Evolutionary conservation across 2,329 filamentous ascomycete genomes (phyloP), one percentile per base, ranked within the genome.

Genomic region (Juglanconis sp.): DNA sequence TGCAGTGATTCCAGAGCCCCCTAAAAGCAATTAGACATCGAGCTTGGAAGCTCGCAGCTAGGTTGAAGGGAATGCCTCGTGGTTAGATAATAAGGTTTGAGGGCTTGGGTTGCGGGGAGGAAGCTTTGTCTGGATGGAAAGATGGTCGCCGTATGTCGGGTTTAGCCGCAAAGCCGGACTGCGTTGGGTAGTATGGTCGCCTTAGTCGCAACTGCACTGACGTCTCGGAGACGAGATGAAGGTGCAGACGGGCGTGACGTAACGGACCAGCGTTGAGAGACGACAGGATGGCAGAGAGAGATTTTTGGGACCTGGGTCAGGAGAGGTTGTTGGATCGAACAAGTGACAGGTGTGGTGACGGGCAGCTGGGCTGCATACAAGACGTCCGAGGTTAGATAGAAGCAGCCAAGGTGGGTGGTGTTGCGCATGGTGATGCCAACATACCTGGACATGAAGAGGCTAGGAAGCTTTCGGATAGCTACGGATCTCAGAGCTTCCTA

Each of bases 101-200:
- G 48, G 42, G 53, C 53, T 62, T 36, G 49, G 50, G 31, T 5
- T 17, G 40, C 52, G 44, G 48, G 51, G 53, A 59, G 57, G 57
- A 51, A 57, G 55, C 52, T 56, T 56, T 17, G 56, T 49, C 30
- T 42, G 13, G 51, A 30, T 31, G 51, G 34, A 31, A 56, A 10
- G 34, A 10, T 15, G 31, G 40, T 24, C 53, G 40, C 42, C 31
- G 46, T 42, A 32, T 35, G 52, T 53, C 52, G 60, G 60, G 48
- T 47, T 59, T 53, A 56, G 52, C 56, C 60, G 60, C 60, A 44
- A 56, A 36, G 56, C 56, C 56, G 48, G 48, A 48, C 56, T 56
- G 52, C 50, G 56, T 51, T 55, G 50, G 36, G 40, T 17, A 46
- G 53, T 24, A 17, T 61, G 30, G 40, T 55, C 40, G 50, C 32